Evolutionary conservation across 2,329 filamentous ascomycete genomes (phyloP).

Genomic region (Sclerotinia borealis): DNA sequence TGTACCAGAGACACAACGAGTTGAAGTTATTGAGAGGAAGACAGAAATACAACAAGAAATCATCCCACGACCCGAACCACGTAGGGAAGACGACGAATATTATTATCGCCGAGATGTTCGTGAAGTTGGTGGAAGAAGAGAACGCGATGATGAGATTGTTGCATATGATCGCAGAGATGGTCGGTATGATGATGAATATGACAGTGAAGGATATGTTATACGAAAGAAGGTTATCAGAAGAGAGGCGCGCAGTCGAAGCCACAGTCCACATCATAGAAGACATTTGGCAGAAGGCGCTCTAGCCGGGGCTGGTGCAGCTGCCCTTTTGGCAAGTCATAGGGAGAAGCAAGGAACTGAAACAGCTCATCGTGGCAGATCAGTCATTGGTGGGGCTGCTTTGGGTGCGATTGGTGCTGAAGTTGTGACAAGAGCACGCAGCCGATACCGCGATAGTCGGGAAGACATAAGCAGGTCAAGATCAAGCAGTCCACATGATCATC

Average conservation of each 20-base stretch:
- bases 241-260: conserved; percentile 44
- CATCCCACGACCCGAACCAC: conserved; percentile 22
- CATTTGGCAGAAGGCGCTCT: conserved; percentile 60
- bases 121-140: conserved; percentile 21
- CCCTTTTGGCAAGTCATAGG: conserved; percentile 51
- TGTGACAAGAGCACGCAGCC: conserved; percentile 52
- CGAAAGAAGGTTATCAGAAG: conserved; percentile 35
- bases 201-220: conserved; percentile 40
- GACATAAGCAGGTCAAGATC: conserved; percentile 33
- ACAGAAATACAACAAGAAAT: conserved; percentile 23
- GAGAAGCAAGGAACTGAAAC: conserved; percentile 34
- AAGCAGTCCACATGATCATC: conserved; percentile 34
- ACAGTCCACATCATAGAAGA: conserved; percentile 48
- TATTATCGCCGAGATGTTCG: conserved; percentile 34
- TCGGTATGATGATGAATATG: conserved; percentile 38
- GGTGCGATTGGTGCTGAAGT: conserved; percentile 58
- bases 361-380: conserved; percentile 27
- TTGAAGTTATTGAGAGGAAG: conserved; percentile 25
- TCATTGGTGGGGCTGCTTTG: conserved; percentile 49
- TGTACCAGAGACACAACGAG: conserved; percentile 21
- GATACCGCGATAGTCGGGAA: conserved; percentile 49
- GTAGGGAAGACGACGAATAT: conserved; percentile 32
- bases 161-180: conserved; percentile 37
- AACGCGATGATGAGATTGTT: conserved; percentile 26
- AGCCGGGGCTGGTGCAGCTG: conserved; percentile 55